Conservation (phyloP, 2,329 filamentous ascomycete species). For the Diaporthe caulivora region DNA sequence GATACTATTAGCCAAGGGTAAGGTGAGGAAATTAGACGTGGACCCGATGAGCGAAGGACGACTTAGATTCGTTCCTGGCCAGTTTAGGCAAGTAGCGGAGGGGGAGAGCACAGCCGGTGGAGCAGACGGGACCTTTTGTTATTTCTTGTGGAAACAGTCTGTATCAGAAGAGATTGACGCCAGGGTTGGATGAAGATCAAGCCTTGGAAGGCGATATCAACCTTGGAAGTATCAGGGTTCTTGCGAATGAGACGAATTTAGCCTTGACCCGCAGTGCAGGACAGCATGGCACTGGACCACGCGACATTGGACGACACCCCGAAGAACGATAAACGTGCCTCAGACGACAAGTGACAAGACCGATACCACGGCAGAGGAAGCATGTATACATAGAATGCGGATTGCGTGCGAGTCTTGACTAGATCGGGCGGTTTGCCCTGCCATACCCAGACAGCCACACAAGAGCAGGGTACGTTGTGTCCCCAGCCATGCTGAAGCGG, state of each 20-base stretch:
- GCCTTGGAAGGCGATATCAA: slow-evolving; percentile 41
- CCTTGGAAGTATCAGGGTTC: slow-evolving; percentile 34
- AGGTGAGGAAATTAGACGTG: slow-evolving; percentile 47
- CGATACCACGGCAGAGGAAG: slow-evolving; percentile 22
- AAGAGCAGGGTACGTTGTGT: slow-evolving; percentile 15
- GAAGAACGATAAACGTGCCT: slow-evolving; percentile 10
- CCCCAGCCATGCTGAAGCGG: slow-evolving; percentile 5
- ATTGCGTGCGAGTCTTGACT: slow-evolving; percentile 37
- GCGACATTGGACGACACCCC: slow-evolving; percentile 27
- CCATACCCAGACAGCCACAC: slow-evolving; percentile 30
- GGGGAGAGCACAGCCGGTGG: slow-evolving; percentile 57
- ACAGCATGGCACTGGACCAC: slow-evolving; percentile 29
- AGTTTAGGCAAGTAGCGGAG: slow-evolving; percentile 56
- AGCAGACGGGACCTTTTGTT: slow-evolving; percentile 56
- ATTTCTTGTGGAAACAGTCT: slow-evolving; percentile 59
- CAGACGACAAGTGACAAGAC: slow-evolving; percentile 19
- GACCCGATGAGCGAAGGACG: slow-evolving; percentile 41
- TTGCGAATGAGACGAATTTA: slow-evolving; percentile 37
- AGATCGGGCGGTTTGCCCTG: slow-evolving; percentile 34
- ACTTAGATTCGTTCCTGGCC: slow-evolving; percentile 48
- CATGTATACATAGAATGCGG: slow-evolving; percentile 31
- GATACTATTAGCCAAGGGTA: slow-evolving; percentile 39
- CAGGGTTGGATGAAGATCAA: slow-evolving; percentile 50
- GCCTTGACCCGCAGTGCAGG: slow-evolving; percentile 35
- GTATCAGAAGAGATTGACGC: slow-evolving; percentile 59